phyloP scores from a whole-genome alignment of 2,329 filamentous ascomycete species.

The Clarireedia paspali region DNA sequence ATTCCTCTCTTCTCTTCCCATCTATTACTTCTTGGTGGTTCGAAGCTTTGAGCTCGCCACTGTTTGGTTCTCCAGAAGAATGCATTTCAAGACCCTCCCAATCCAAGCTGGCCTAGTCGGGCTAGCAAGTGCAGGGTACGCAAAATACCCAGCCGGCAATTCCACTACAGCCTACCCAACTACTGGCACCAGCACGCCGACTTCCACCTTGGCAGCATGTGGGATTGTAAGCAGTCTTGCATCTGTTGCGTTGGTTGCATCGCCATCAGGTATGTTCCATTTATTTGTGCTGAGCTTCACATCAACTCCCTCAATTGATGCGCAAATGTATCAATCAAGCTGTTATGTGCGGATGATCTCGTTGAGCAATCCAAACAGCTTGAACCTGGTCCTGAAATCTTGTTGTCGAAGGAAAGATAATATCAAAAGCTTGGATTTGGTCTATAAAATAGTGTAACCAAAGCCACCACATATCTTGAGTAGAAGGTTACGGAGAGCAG shows the following conservation, averaged over 20 bases:
- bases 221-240: constrained; percentile 23
- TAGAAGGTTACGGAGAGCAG: too few species aligned
- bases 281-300: background rate
- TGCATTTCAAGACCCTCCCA: background rate
- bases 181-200: constrained; percentile 2
- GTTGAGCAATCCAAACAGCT: too few species aligned
- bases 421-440: too few species aligned
- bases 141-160: constrained; percentile 14
- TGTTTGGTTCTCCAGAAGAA: background rate
- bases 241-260: constrained; percentile 14
- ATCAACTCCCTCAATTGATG: background rate
- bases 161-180: background rate
- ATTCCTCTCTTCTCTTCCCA: background rate
- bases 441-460: too few species aligned
- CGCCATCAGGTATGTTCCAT: constrained; percentile 16
- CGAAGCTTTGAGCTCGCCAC: background rate
- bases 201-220: constrained; percentile 17
- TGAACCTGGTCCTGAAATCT: too few species aligned
- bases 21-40: background rate
- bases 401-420: too few species aligned
- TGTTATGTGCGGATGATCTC: too few species aligned
- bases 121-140: constrained; percentile 9
- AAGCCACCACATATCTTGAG: too few species aligned
- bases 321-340: background rate
- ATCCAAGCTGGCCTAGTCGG: background rate